A percentile compares a stretch with the other conserved stretches of the same genome.
Evolutionary conservation across 331 rosid genomes (phyloP).

Genomic region (Rhamnella rubrinervis): DNA sequence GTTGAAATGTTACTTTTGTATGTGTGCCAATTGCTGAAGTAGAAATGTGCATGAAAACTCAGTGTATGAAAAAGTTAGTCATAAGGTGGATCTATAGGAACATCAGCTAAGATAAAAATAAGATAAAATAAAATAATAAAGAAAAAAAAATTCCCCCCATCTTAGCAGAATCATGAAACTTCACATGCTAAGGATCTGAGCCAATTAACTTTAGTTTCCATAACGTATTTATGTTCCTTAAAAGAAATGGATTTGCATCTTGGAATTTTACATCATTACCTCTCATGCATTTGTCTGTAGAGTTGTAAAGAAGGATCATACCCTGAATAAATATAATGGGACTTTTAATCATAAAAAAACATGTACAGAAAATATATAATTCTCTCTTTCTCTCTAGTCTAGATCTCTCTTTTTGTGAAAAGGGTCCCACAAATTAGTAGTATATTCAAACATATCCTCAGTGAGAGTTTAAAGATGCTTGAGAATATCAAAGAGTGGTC

Average conservation of each 20-base stretch:
- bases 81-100: not conserved
- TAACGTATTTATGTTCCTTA: not conserved
- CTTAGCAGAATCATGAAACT: slow-evolving; percentile 50
- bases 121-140: slow-evolving; percentile 8
- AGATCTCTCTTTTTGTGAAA: not conserved
- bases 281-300: slow-evolving; percentile 47
- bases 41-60: slow-evolving; percentile 10
- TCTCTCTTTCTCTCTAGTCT: not conserved
- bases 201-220: slow-evolving; percentile 22
- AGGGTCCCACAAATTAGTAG: slow-evolving; percentile 11
- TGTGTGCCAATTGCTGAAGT: too few relatives aligned
- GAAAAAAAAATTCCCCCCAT: not conserved
- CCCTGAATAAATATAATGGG: slow-evolving; percentile 7
- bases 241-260: slow-evolving; percentile 32
- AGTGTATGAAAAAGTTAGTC: not conserved
- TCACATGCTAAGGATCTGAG: slow-evolving; percentile 51
- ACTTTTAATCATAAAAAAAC: slow-evolving; percentile 18
- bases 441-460: slow-evolving; percentile 2
- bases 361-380: not conserved
- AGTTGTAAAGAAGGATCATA: slow-evolving; percentile 1
- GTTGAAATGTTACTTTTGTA: too few relatives aligned
- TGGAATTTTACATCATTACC: slow-evolving; percentile 59
- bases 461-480: slow-evolving; percentile 34
- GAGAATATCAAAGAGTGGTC: slow-evolving; percentile 42
- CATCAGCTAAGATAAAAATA: slow-evolving; percentile 1